These are phyloP conservation scores for Trichaptum fuscoviolaceum DNA, from an alignment of 768 basidiomycete species.

Conservation along the genomic window DNA sequence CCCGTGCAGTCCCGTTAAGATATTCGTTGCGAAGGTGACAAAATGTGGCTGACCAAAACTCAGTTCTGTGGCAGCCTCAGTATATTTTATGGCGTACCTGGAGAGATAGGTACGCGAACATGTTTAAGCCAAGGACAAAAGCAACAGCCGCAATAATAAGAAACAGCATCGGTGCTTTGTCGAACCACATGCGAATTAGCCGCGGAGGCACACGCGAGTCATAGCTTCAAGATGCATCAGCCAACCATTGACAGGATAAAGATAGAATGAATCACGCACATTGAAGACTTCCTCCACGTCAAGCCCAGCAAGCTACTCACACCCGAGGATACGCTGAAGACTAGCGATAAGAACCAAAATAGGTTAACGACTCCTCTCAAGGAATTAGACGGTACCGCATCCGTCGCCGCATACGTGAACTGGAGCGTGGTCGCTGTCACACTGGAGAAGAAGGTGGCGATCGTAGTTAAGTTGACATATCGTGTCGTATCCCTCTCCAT, in stretches of 20 bases:
- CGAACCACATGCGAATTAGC: not conserved
- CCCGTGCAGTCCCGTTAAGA: not conserved
- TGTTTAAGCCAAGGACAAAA: not conserved
- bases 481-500: too few relatives aligned
- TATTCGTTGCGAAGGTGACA: not conserved
- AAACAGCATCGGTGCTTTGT: not conserved
- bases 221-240: not conserved
- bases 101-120: not conserved
- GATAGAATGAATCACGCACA: not conserved
- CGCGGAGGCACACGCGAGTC: not conserved
- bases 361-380: too few relatives aligned
- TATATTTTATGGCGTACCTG: not conserved
- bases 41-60: not conserved
- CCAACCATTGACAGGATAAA: not conserved
- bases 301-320: too few relatives aligned
- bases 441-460: too few relatives aligned
- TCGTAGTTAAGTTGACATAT: too few relatives aligned
- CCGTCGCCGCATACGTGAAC: too few relatives aligned
- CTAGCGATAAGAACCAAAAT: too few relatives aligned
- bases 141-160: not conserved
- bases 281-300: not conserved
- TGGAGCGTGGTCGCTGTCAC: too few relatives aligned
- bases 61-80: not conserved
- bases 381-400: too few relatives aligned
- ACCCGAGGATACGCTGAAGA: too few relatives aligned